Evolutionary conservation across 352 stramenopile genomes (phyloP).

Genomic region (Phytophthora pinifolia): DNA sequence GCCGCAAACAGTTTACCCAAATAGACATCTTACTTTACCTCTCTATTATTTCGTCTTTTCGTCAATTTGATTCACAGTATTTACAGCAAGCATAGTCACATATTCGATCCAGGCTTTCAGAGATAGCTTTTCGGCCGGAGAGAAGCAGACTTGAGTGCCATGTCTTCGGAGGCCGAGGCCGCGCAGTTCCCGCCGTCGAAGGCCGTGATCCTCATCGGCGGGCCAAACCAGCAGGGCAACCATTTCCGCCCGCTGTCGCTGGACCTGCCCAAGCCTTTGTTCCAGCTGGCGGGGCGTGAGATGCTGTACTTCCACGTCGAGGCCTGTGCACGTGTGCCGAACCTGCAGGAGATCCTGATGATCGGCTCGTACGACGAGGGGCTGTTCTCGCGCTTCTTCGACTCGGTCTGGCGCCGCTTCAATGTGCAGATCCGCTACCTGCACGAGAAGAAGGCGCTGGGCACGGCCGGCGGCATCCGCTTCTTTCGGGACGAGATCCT

Average conservation of each 20-base stretch:
- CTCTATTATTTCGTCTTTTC: slow-evolving; percentile 5
- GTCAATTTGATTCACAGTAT: slow-evolving; percentile 10
- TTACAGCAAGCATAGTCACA: slow-evolving; percentile 1
- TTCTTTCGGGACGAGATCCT: slow-evolving; percentile 88
- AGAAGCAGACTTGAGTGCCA: neutral
- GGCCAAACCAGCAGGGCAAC: slow-evolving; percentile 85
- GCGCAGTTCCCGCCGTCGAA: slow-evolving; percentile 75
- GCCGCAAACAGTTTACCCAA: slow-evolving; percentile 1
- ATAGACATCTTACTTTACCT: neutral
- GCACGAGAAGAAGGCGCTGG: slow-evolving; percentile 74
- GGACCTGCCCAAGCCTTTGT: slow-evolving; percentile 86
- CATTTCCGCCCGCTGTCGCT: slow-evolving; percentile 88
- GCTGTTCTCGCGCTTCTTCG: slow-evolving; percentile 88
- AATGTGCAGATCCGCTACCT: slow-evolving; percentile 88
- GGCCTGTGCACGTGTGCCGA: slow-evolving; percentile 77
- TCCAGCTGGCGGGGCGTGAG: slow-evolving; percentile 81
- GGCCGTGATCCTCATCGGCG: slow-evolving; percentile 87
- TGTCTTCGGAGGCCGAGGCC: slow-evolving; percentile 35
- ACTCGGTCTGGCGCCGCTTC: slow-evolving; percentile 77
- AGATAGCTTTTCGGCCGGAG: no score
- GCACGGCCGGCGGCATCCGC: slow-evolving; percentile 80
- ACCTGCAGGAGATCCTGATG: slow-evolving; percentile 87
- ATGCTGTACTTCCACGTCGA: slow-evolving; percentile 92
- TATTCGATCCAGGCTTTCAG: neutral
- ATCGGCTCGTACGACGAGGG: slow-evolving; percentile 89